Conservation (phyloP, 352 stramenopile species). For the Globisporangium barbulae region DNA sequence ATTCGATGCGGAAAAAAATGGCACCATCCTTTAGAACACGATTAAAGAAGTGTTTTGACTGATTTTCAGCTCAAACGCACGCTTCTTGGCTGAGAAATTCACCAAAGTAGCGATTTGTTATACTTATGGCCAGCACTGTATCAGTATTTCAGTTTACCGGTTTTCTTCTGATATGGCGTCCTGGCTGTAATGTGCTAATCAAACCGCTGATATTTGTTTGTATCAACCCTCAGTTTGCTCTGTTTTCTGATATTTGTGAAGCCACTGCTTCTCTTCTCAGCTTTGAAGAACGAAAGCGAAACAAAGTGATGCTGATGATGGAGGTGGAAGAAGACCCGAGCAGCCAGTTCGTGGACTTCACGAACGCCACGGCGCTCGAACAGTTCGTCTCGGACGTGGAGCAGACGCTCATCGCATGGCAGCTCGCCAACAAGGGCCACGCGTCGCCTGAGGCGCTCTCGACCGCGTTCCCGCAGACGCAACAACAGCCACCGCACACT, state of each 20-base stretch:
- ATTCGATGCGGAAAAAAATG: too few species aligned
- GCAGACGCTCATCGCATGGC: constrained; percentile 69
- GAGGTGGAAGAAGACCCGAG: constrained; percentile 81
- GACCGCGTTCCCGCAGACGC: constrained; percentile 11
- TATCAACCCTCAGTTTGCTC: too few species aligned
- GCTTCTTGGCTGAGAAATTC: too few species aligned
- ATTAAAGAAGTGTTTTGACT: too few species aligned
- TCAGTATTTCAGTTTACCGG: too few species aligned
- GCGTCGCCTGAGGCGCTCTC: constrained; percentile 31
- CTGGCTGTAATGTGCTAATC: too few species aligned
- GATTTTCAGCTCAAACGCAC: too few species aligned
- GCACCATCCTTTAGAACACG: too few species aligned
- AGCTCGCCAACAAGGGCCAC: constrained; percentile 64
- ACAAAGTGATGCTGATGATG: constrained; percentile 15
- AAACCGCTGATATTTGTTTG: too few species aligned
- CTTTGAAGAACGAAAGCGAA: not conserved
- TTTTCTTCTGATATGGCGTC: too few species aligned
- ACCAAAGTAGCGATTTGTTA: too few species aligned
- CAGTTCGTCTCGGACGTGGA: constrained; percentile 78
- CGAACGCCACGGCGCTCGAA: constrained; percentile 76
- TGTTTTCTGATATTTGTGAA: not conserved
- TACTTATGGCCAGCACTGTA: too few species aligned
- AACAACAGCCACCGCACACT: not conserved
- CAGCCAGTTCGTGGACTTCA: constrained; percentile 86
- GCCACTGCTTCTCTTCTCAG: not conserved